Conservation (phyloP, 177 flowering plant species). For the Telopea speciosissima region DNA sequence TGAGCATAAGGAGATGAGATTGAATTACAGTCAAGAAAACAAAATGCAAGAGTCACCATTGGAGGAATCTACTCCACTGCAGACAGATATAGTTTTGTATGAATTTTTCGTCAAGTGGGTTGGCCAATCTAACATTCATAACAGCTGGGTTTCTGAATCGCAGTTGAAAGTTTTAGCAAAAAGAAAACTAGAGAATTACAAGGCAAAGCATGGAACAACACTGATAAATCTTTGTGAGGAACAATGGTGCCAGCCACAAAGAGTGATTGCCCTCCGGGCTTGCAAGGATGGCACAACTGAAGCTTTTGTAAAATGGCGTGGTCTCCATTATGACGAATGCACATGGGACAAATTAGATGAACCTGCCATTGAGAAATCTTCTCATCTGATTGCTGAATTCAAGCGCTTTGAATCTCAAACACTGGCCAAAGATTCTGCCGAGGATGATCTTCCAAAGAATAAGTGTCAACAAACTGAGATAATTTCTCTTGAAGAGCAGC, state of each 20-base stretch:
- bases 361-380: conserved; percentile 43
- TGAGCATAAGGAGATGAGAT: conserved; percentile 17
- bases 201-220: conserved; percentile 77
- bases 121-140: conserved; percentile 81
- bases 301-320: conserved; percentile 84
- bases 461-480: conserved; percentile 45
- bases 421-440: conserved; percentile 44
- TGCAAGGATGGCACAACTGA: conserved; percentile 46
- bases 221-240: conserved; percentile 78
- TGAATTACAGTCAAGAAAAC: conserved; percentile 14
- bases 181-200: conserved; percentile 91
- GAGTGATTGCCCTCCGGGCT: conserved; percentile 57
- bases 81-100: conserved; percentile 24
- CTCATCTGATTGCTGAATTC: conserved; percentile 52
- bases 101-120: conserved; percentile 97
- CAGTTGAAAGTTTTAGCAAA: conserved; percentile 75
- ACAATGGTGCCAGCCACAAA: conserved; percentile 86
- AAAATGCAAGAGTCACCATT: conserved; percentile 18
- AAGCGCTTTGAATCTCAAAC: conserved; percentile 53
- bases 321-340: conserved; percentile 94
- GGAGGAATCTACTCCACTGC: conserved; percentile 22
- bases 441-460: conserved; percentile 20
- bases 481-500: conserved; percentile 73
- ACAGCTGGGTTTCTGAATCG: conserved; percentile 81
- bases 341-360: conserved; percentile 92